A percentile compares a stretch with the other conserved stretches of the same genome.
Conservation (phyloP, 371 early-diverging fungal species). For the Lichtheimia ornata region DNA sequence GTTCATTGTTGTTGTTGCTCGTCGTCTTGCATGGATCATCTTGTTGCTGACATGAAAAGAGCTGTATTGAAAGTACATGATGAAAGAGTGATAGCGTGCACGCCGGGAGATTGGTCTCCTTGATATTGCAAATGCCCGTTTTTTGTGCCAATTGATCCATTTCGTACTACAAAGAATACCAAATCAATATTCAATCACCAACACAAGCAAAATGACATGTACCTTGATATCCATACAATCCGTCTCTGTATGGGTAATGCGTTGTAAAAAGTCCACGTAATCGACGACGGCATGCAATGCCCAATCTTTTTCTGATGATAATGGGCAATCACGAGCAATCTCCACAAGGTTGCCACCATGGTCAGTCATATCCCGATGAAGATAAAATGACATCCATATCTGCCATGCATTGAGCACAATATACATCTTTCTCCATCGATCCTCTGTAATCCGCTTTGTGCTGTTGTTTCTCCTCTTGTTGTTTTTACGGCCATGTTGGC, state of each 20-base stretch:
- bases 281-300: conserved; percentile 14
- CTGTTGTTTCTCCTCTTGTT: too few relatives aligned
- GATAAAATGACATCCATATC: conserved; percentile 21
- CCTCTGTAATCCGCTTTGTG: too few relatives aligned
- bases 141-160: too few relatives aligned
- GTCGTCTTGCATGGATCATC: not conserved
- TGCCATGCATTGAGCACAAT: conserved; percentile 22
- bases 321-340: too few relatives aligned
- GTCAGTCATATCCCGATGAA: conserved; percentile 9
- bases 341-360: not conserved
- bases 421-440: too few relatives aligned
- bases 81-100: not conserved
- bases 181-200: too few relatives aligned
- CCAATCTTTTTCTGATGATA: conserved; percentile 10
- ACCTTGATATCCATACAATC: conserved; percentile 15
- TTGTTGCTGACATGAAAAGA: not conserved
- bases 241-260: conserved; percentile 4
- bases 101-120: not conserved
- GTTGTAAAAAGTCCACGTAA: conserved; percentile 18
- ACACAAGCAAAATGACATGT: not conserved
- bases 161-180: too few relatives aligned
- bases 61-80: not conserved
- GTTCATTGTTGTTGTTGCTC: not conserved
- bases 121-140: too few relatives aligned
- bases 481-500: too few relatives aligned